Conservation (phyloP, 106 monocot genomes). For the Platanthera guangdongensis region DNA sequence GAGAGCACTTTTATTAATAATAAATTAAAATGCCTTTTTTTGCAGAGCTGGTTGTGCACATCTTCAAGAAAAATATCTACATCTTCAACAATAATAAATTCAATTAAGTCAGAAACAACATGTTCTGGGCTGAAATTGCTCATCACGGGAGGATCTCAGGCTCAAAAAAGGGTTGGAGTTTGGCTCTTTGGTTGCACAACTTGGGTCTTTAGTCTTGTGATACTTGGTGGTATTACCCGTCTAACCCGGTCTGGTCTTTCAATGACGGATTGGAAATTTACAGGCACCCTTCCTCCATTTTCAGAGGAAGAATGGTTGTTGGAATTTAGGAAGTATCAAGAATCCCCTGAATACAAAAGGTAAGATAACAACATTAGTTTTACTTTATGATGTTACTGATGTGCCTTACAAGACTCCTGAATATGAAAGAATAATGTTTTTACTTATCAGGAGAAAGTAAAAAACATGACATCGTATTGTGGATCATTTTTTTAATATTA, state of each 20-base stretch:
- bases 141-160: slow-evolving; percentile 53
- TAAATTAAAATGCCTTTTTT: not conserved
- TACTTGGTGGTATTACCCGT: slow-evolving; percentile 87
- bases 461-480: too few species aligned
- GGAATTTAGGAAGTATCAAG: slow-evolving; percentile 86
- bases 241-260: slow-evolving; percentile 93
- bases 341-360: slow-evolving; percentile 88
- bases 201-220: slow-evolving; percentile 91
- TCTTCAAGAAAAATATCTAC: slow-evolving; percentile 50
- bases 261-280: slow-evolving; percentile 98
- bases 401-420: not conserved
- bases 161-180: slow-evolving; percentile 72
- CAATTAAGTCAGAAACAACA: slow-evolving; percentile 21
- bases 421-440: not conserved
- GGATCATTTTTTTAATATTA: too few species aligned
- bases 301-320: slow-evolving; percentile 64
- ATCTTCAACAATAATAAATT: slow-evolving; percentile 23
- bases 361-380: slow-evolving; percentile 12
- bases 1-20: not conserved
- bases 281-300: slow-evolving; percentile 69
- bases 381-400: not conserved
- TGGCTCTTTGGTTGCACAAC: slow-evolving; percentile 94
- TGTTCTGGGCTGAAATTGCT: slow-evolving; percentile 58
- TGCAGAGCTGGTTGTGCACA: slow-evolving; percentile 29
- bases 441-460: too few species aligned